Percentiles rank a stretch among this genome's conserved stretches.
Evolutionary conservation across 305 asterid species (phyloP).

Genomic region (Caryopteris hybrid): DNA sequence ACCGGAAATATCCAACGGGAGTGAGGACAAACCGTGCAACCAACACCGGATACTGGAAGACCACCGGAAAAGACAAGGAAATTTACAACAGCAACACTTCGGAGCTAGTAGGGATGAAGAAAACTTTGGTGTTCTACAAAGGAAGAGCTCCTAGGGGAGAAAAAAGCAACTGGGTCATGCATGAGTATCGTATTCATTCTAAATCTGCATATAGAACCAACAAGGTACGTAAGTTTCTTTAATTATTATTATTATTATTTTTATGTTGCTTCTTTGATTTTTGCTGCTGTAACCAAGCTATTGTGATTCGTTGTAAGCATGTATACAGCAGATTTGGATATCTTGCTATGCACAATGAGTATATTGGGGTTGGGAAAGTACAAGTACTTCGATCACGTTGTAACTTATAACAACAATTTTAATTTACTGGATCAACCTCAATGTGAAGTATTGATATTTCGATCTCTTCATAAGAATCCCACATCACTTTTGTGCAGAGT

Average conservation of each 20-base stretch:
- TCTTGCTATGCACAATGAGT: no score
- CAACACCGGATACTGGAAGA: constrained; percentile 91
- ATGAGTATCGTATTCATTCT: constrained; percentile 88
- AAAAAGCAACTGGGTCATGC: constrained; percentile 95
- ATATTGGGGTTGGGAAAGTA: no score
- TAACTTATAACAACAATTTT: no score
- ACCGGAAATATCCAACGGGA: constrained; percentile 92
- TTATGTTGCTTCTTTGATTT: neutral
- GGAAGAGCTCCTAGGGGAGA: constrained; percentile 99
- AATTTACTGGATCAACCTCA: no score
- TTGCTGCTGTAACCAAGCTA: no score
- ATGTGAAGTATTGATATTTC: no score
- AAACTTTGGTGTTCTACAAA: constrained; percentile 78
- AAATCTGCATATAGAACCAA: constrained; percentile 65
- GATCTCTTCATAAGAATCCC: no score
- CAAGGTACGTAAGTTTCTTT: no score
- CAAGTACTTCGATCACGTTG: no score
- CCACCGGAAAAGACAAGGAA: constrained; percentile 96
- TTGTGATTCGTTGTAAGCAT: no score
- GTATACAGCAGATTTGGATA: no score
- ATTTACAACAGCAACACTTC: constrained; percentile 62
- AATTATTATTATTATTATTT: neutral
- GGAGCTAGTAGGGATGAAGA: constrained; percentile 87
- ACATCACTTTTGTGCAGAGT: no score
- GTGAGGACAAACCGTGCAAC: constrained; percentile 95